phyloP scores from a whole-genome alignment of 768 basidiomycete genomes.

The Phanerodontia chrysosporium region DNA sequence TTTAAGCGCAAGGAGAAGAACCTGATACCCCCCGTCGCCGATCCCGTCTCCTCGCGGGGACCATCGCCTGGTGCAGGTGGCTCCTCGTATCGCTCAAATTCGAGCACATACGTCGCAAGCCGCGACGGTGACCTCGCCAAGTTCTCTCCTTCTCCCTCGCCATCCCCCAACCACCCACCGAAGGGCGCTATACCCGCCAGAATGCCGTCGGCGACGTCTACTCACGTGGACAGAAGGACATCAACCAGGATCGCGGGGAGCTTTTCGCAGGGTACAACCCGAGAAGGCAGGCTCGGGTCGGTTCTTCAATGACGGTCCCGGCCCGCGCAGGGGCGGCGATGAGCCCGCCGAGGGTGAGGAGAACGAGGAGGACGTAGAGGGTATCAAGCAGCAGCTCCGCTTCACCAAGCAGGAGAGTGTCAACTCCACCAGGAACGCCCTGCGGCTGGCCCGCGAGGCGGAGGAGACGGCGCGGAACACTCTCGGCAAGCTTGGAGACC shows the following conservation, averaged over 20 bases:
- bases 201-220: conserved; percentile 61
- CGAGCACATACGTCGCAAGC: conserved; percentile 65
- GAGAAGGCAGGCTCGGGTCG: conserved; percentile 55
- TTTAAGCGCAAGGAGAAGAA: conserved; percentile 65
- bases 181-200: conserved; percentile 48
- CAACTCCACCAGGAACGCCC: conserved; percentile 84
- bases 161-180: conserved; percentile 8
- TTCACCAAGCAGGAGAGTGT: conserved; percentile 91
- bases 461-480: conserved; percentile 93
- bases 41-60: conserved; percentile 27
- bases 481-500: conserved; percentile 76
- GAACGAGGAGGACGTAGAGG: conserved; percentile 86
- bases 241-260: conserved; percentile 66
- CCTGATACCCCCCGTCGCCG: conserved; percentile 63
- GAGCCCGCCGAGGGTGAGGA: conserved; percentile 62
- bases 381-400: conserved; percentile 89
- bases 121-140: conserved; percentile 62
- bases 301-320: conserved; percentile 62
- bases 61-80: conserved; percentile 23
- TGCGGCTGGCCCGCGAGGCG: conserved; percentile 90
- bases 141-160: conserved; percentile 19
- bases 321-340: conserved; percentile 24
- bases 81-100: conserved; percentile 42
- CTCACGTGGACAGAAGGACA: conserved; percentile 53
- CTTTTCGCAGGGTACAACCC: conserved; percentile 73